Conservation (phyloP, 768 basidiomycete genomes). For the Coprinopsis cinerea region DNA sequence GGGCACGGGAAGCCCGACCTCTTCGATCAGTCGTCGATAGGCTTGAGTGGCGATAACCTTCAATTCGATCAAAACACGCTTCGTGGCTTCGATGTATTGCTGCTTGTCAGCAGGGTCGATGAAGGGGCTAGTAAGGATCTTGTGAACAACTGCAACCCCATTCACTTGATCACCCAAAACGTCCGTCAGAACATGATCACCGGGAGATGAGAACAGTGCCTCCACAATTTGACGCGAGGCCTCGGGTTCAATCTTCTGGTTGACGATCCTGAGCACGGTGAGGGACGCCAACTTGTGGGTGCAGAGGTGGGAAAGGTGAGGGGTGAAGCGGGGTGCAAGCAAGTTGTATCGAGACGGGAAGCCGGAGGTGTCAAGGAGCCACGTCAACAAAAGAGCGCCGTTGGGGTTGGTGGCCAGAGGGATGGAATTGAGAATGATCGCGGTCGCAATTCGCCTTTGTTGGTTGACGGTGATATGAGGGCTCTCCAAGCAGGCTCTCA, state of each 20-base stretch:
- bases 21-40: slow-evolving; percentile 89
- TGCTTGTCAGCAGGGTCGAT: slow-evolving; percentile 67
- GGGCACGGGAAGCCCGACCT: slow-evolving; percentile 87
- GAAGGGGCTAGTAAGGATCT: slow-evolving; percentile 84
- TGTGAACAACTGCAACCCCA: slow-evolving; percentile 88
- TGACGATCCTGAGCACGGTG: slow-evolving; percentile 92
- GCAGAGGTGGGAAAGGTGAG: slow-evolving; percentile 94
- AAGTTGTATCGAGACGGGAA: slow-evolving; percentile 95
- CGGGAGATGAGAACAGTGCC: slow-evolving; percentile 84
- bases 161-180: slow-evolving; percentile 96
- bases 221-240: slow-evolving; percentile 85
- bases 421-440: slow-evolving; percentile 94
- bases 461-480: slow-evolving; percentile 82
- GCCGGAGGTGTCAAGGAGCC: slow-evolving; percentile 92
- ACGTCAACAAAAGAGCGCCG: slow-evolving; percentile 90
- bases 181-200: slow-evolving; percentile 88
- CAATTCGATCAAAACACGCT: slow-evolving; percentile 82
- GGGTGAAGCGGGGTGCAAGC: slow-evolving; percentile 91
- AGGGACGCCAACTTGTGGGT: slow-evolving; percentile 96
- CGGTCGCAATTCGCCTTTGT: slow-evolving; percentile 91
- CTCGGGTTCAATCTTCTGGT: slow-evolving; percentile 89
- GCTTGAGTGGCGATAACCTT: slow-evolving; percentile 94
- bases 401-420: slow-evolving; percentile 97
- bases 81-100: slow-evolving; percentile 77
- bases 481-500: slow-evolving; percentile 94